phyloP scores from a whole-genome alignment of 257 asterid species.

The Nicotiana otophora region DNA sequence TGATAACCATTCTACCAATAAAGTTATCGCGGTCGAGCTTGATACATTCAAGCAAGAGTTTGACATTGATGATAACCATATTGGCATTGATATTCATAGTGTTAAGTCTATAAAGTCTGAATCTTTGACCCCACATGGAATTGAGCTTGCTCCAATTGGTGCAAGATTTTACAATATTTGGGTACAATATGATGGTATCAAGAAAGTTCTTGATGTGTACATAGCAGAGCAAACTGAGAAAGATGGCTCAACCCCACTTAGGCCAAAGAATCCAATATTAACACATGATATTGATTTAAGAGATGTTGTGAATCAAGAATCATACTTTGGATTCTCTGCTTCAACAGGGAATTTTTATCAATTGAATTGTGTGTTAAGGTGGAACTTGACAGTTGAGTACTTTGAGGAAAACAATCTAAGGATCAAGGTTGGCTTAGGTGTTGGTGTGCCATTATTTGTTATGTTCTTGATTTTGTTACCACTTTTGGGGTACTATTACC shows the following conservation, averaged over 20 bases:
- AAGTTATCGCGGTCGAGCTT: constrained; percentile 32
- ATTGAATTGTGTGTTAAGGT: constrained; percentile 62
- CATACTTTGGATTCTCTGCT: constrained; percentile 73
- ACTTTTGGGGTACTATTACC: constrained; percentile 24
- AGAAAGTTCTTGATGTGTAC: constrained; percentile 26
- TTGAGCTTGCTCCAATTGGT: constrained; percentile 16
- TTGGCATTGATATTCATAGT: constrained; percentile 28
- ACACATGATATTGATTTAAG: constrained; percentile 20
- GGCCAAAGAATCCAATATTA: constrained; percentile 28
- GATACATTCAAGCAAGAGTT: constrained; percentile 26
- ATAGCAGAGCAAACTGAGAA: constrained; percentile 14
- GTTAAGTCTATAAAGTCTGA: constrained; percentile 11
- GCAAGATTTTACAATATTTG: constrained; percentile 21
- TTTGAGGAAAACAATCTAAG: constrained; percentile 21
- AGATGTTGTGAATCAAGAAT: constrained; percentile 26
- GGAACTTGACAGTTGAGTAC: constrained; percentile 65
- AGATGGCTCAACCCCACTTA: constrained; percentile 28
- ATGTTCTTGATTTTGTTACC: constrained; percentile 31
- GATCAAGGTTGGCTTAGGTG: constrained; percentile 31
- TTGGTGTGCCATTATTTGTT: constrained; percentile 38
- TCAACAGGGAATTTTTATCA: constrained; percentile 57
- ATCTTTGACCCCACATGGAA: constrained; percentile 19
- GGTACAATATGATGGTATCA: constrained; percentile 38
- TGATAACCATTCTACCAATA: constrained; percentile 8
- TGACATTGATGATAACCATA: constrained; percentile 32